These are phyloP conservation scores for Acorus gramineus DNA, from an alignment of 106 monocot species.

Conservation along the genomic window DNA sequence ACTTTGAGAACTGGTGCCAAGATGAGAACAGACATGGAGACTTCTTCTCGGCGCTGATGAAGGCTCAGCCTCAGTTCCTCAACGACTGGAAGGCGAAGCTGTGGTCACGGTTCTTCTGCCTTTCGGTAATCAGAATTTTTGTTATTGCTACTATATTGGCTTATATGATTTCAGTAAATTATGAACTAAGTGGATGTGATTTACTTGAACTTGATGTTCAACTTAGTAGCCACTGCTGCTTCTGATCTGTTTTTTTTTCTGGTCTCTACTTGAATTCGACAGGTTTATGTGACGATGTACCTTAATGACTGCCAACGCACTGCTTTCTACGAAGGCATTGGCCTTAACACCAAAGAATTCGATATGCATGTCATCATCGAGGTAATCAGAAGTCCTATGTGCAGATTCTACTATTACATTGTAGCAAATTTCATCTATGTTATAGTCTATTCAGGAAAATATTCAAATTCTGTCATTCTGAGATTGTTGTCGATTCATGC, in stretches of 20 bases:
- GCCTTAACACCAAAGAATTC: slow-evolving; percentile 88
- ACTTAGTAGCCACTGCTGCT: too few relatives aligned
- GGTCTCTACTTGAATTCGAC: neutral
- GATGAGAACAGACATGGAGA: slow-evolving; percentile 99
- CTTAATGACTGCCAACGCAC: slow-evolving; percentile 87
- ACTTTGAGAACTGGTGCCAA: slow-evolving; percentile 99
- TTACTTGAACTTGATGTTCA: too few relatives aligned
- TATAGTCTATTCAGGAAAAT: too few relatives aligned
- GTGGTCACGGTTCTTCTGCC: slow-evolving; percentile 95
- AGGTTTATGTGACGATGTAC: slow-evolving; percentile 99
- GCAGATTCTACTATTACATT: too few relatives aligned
- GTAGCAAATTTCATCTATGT: too few relatives aligned
- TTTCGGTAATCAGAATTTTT: slow-evolving; percentile 45
- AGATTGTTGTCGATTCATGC: too few relatives aligned
- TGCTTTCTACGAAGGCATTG: slow-evolving; percentile 91
- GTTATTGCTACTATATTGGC: too few relatives aligned
- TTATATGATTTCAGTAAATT: too few relatives aligned
- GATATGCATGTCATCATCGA: slow-evolving; percentile 99
- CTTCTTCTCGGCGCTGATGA: slow-evolving; percentile 91
- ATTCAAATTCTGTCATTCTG: too few relatives aligned
- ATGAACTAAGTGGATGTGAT: too few relatives aligned
- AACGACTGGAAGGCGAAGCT: slow-evolving; percentile 99
- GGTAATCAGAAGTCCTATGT: slow-evolving; percentile 19
- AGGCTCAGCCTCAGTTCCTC: slow-evolving; percentile 97
- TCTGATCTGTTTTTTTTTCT: neutral